These are phyloP conservation scores for Scolecobasidium constrictum DNA, from an alignment of 2,329 filamentous ascomycete genomes.

Conservation along the genomic window DNA sequence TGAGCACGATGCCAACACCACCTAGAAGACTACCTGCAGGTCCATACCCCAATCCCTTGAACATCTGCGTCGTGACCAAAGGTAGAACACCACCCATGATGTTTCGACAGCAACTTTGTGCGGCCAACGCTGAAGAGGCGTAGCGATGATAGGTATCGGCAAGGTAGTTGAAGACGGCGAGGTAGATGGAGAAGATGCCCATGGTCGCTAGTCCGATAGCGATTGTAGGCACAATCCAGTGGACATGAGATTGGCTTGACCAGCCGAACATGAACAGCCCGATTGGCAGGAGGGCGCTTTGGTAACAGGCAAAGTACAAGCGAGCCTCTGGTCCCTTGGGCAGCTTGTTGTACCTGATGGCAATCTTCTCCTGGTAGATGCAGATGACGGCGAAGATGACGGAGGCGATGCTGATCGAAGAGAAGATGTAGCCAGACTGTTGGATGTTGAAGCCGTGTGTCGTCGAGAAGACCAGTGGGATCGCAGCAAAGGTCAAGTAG, in stretches of 20 bases:
- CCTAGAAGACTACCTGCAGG: slow-evolving; percentile 67
- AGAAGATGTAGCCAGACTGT: slow-evolving; percentile 62
- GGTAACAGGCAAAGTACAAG: slow-evolving; percentile 73
- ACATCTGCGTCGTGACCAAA: slow-evolving; percentile 63
- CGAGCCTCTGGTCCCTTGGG: slow-evolving; percentile 55
- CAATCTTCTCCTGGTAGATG: slow-evolving; percentile 61
- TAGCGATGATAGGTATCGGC: slow-evolving; percentile 81
- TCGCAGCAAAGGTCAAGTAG: slow-evolving; percentile 72
- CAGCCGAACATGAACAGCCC: slow-evolving; percentile 77
- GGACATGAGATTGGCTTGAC: slow-evolving; percentile 49
- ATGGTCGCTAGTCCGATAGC: slow-evolving; percentile 66
- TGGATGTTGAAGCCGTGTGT: slow-evolving; percentile 58
- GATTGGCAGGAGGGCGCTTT: slow-evolving; percentile 62
- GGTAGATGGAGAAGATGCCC: slow-evolving; percentile 77
- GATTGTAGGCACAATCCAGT: slow-evolving; percentile 62
- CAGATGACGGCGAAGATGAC: slow-evolving; percentile 56
- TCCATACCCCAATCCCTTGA: slow-evolving; percentile 57
- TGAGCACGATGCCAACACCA: slow-evolving; percentile 55
- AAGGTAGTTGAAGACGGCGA: slow-evolving; percentile 87
- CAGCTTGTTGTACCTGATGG: slow-evolving; percentile 34
- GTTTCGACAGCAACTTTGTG: slow-evolving; percentile 79
- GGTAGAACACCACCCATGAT: slow-evolving; percentile 74
- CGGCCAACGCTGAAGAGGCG: slow-evolving; percentile 74
- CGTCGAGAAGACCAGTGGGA: slow-evolving; percentile 64
- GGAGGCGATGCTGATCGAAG: slow-evolving; percentile 57